Percentiles rank a stretch among this genome's conserved stretches.
Evolutionary conservation across 139 green algal species (phyloP).

Genomic region (Picochlorum sp.): DNA sequence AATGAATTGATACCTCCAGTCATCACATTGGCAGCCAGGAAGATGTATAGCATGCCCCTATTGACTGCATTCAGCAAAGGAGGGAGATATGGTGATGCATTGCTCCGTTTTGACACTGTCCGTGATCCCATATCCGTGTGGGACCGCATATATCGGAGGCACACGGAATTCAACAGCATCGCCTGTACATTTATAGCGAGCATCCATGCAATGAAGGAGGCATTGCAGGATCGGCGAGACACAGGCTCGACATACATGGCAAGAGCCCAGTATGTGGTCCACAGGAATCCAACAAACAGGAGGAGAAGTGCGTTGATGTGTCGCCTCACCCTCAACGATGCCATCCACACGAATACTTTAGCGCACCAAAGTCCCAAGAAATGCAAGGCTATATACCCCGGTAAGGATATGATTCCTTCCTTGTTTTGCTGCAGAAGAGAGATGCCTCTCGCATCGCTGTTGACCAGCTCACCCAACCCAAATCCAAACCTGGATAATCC

Average conservation of each 20-base stretch:
- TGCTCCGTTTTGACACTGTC: no score
- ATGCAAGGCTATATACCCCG: constrained; percentile 66
- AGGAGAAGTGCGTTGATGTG: not conserved
- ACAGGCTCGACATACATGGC: constrained; percentile 13
- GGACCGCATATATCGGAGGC: no score
- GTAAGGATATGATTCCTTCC: constrained; percentile 65
- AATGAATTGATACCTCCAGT: constrained; percentile 53
- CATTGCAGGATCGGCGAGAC: constrained; percentile 68
- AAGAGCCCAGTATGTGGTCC: constrained; percentile 26
- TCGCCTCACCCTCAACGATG: not conserved
- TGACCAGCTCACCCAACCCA: constrained; percentile 32
- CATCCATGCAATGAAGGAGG: constrained; percentile 67
- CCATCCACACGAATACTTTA: constrained; percentile 2
- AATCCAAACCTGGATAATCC: constrained; percentile 22
- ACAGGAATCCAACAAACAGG: constrained; percentile 28
- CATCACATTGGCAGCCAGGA: constrained; percentile 71
- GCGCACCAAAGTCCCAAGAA: constrained; percentile 24
- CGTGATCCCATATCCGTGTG: no score
- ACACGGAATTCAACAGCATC: constrained; percentile 24
- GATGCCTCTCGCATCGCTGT: constrained; percentile 25
- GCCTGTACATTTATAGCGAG: constrained; percentile 41
- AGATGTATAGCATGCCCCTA: constrained; percentile 49
- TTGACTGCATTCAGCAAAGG: constrained; percentile 18
- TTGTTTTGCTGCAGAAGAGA: constrained; percentile 63
- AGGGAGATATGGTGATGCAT: no score